Evolutionary conservation across 345 rosid species (phyloP), one percentile per base, ranked within the genome.

Genomic region (Citrus cavaleriei): DNA sequence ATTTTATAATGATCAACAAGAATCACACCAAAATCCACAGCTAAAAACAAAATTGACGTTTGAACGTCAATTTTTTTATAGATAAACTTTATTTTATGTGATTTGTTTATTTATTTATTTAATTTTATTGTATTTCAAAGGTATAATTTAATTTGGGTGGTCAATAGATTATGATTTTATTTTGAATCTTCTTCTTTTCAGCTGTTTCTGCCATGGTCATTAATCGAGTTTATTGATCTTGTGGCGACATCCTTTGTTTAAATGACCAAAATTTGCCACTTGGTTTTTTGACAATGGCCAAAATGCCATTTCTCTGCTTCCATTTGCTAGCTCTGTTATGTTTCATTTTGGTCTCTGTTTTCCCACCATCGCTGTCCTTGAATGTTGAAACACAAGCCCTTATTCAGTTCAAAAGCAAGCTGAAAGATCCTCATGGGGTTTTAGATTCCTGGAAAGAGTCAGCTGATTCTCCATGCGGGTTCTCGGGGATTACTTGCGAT

Each of bases 381-480:
- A 77, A 72, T 28, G 54, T 54, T 25, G 97, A 93, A 80, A 90
- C 81, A 34, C 75, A 75, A 78, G 94, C 94, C 54, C 91, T 95
- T 79, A 82, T 95, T 61, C 87, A 86, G 10, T 86, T 95, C 87
- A 95, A 92, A 75, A 76, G 68, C 75, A 80, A 67, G 42, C 90
- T 95, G 69, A 68, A 82, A 42, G 99, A 93, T 83, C 93, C 97
- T 32, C 62, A 81, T 38, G 78, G 84, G 73, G 74, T 85, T 24
- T 70, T 95, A 57, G 85, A 80, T 5, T 92, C 98, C 0, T 95
- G 99, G 99, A 90, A 80, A 61, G 91, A 83, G 1, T 71, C 95
- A 0, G 79, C 55, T 0, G 81, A 78, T 14, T 87, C 91, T 4
- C 95, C 96, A 0, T 95, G 99, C 79, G 67, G 28, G 1, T 95